Conservation (phyloP, 164 flowering plant species). For the Chimonanthus salicifolius region DNA sequence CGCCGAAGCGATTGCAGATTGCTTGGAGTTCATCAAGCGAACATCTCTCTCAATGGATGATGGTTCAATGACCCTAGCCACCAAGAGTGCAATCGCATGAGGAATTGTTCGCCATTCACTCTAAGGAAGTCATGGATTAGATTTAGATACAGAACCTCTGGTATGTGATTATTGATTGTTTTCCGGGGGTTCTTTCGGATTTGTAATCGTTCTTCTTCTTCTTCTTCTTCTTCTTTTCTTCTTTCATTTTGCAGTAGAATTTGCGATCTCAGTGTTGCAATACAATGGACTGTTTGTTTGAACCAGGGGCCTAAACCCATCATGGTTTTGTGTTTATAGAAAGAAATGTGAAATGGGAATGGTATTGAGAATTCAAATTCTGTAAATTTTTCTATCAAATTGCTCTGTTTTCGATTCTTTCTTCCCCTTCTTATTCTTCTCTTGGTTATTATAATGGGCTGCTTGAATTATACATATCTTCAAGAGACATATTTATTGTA, state of each 20-base stretch:
- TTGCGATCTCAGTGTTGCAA: background rate
- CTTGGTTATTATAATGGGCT: background rate
- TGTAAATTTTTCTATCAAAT: background rate
- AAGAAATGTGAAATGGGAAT: background rate
- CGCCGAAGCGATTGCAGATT: constrained; percentile 71
- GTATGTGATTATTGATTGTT: background rate
- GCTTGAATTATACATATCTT: too few species aligned
- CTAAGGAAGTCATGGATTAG: background rate
- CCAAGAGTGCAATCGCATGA: too few species aligned
- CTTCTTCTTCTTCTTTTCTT: background rate
- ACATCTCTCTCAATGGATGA: constrained; percentile 34
- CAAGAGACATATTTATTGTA: too few species aligned
- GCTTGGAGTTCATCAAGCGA: constrained; percentile 68
- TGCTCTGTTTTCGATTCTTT: background rate
- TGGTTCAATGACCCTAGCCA: background rate
- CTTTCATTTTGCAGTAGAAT: background rate
- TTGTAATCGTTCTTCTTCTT: background rate
- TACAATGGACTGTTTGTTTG: background rate
- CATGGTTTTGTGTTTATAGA: background rate
- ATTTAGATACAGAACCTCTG: background rate
- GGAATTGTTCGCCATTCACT: too few species aligned
- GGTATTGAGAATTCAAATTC: background rate
- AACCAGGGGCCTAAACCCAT: background rate
- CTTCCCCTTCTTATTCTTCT: background rate
- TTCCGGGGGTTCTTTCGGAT: background rate